phyloP scores from a whole-genome alignment of 2,329 filamentous ascomycete species.

The Fusarium goolgardi region DNA sequence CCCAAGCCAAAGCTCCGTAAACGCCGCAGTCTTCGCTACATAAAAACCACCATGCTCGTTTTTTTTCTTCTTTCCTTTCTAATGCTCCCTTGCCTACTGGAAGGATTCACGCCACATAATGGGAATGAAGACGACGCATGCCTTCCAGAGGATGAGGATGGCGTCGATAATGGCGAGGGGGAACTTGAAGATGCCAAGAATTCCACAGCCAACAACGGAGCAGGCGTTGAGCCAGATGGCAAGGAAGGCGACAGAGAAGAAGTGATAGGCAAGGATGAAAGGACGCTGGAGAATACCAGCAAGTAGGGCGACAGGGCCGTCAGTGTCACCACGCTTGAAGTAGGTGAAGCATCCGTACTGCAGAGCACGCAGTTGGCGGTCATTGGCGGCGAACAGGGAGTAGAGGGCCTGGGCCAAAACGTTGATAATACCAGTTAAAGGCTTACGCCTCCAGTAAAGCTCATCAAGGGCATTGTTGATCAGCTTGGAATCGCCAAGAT shows the following conservation, averaged over 20 bases:
- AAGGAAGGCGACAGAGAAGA: constrained; percentile 92
- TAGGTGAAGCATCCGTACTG: constrained; percentile 94
- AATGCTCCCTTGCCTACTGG: constrained; percentile 22
- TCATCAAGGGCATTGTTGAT: constrained; percentile 75
- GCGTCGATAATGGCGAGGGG: constrained; percentile 75
- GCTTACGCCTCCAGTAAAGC: constrained; percentile 91
- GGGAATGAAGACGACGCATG: constrained; percentile 83
- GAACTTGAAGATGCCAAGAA: constrained; percentile 55
- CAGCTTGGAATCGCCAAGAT: constrained; percentile 73
- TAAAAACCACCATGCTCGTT: constrained; percentile 8
- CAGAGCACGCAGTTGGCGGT: constrained; percentile 79
- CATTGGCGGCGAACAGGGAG: constrained; percentile 87
- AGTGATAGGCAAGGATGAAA: constrained; percentile 85
- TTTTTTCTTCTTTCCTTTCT: constrained; percentile 3
- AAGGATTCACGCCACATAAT: constrained; percentile 77
- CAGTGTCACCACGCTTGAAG: constrained; percentile 80
- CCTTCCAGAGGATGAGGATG: constrained; percentile 80
- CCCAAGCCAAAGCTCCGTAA: constrained; percentile 38
- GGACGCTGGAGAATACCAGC: constrained; percentile 84
- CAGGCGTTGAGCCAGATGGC: constrained; percentile 75
- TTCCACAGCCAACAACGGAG: constrained; percentile 53
- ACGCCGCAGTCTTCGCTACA: constrained; percentile 41
- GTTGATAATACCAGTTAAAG: constrained; percentile 88
- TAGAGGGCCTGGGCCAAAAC: constrained; percentile 97
- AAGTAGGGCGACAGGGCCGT: constrained; percentile 83